phyloP scores from a whole-genome alignment of 2,329 filamentous ascomycete species.

The Pyrenochaeta sp. region DNA sequence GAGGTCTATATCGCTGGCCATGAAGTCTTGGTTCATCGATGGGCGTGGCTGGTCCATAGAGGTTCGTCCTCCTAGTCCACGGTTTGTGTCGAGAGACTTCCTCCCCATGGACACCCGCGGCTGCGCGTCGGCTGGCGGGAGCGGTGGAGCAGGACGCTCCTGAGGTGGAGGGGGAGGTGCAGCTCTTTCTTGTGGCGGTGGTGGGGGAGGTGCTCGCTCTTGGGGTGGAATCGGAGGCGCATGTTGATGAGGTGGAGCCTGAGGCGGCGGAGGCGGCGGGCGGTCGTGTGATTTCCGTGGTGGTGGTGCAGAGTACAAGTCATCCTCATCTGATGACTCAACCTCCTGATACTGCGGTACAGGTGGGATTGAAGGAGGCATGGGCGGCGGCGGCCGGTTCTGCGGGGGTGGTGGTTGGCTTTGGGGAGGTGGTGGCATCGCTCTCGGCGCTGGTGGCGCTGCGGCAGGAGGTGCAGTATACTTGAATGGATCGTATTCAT shows the following conservation, averaged over 20 bases:
- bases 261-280: constrained; percentile 48
- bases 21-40: constrained; percentile 76
- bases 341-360: constrained; percentile 36
- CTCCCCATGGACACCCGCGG: constrained; percentile 57
- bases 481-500: constrained; percentile 74
- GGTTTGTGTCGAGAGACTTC: constrained; percentile 71
- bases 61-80: constrained; percentile 61
- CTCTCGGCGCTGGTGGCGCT: constrained; percentile 45
- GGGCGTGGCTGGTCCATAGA: constrained; percentile 81
- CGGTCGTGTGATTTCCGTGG: constrained; percentile 48
- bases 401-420: constrained; percentile 43
- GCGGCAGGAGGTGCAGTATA: constrained; percentile 48
- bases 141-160: constrained; percentile 20
- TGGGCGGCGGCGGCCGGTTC: constrained; percentile 39
- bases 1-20: constrained; percentile 88
- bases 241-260: constrained; percentile 45
- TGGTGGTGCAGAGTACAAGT: constrained; percentile 47
- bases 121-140: constrained; percentile 54
- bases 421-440: constrained; percentile 47
- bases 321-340: constrained; percentile 47
- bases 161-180: constrained; percentile 57
- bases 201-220: constrained; percentile 48
- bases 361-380: constrained; percentile 47
- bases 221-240: constrained; percentile 48
- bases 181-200: constrained; percentile 47